These are phyloP conservation scores for Phascolomyces articulosus DNA, from an alignment of 371 early-diverging fungal genomes.

Conservation along the genomic window DNA sequence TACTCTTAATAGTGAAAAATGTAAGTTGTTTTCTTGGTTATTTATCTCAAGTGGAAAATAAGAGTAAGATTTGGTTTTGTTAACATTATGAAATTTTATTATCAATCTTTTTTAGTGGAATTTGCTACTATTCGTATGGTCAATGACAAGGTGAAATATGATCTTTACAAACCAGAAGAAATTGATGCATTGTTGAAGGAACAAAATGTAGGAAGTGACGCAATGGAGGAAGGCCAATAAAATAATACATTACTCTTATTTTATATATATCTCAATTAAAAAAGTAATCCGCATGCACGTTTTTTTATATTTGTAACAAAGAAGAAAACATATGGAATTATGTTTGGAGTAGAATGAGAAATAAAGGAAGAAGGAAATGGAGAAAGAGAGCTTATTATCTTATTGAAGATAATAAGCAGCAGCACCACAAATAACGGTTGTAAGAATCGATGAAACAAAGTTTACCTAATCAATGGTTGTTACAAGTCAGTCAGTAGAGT, in stretches of 20 bases:
- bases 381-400: too few species aligned
- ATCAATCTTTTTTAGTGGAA: conserved; percentile 57
- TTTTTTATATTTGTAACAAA: not conserved
- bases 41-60: not conserved
- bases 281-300: too few species aligned
- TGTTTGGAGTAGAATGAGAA: too few species aligned
- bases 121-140: conserved; percentile 76
- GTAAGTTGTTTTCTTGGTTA: conserved; percentile 50
- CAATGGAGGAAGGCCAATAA: conserved; percentile 32
- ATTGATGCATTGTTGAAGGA: conserved; percentile 80
- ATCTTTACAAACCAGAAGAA: conserved; percentile 69
- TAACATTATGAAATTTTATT: not conserved
- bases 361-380: too few species aligned
- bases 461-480: conserved; percentile 19
- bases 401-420: conserved; percentile 18
- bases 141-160: conserved; percentile 61
- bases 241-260: not conserved
- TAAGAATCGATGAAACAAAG: conserved; percentile 24
- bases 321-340: not conserved
- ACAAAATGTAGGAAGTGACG: conserved; percentile 55
- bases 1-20: conserved; percentile 86
- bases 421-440: conserved; percentile 20
- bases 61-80: not conserved
- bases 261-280: not conserved
- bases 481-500: not conserved